A percentile compares a stretch with the other conserved stretches of the same genome.
phyloP scores from a whole-genome alignment of 164 flowering plant genomes.

The Amborella trichopoda region DNA sequence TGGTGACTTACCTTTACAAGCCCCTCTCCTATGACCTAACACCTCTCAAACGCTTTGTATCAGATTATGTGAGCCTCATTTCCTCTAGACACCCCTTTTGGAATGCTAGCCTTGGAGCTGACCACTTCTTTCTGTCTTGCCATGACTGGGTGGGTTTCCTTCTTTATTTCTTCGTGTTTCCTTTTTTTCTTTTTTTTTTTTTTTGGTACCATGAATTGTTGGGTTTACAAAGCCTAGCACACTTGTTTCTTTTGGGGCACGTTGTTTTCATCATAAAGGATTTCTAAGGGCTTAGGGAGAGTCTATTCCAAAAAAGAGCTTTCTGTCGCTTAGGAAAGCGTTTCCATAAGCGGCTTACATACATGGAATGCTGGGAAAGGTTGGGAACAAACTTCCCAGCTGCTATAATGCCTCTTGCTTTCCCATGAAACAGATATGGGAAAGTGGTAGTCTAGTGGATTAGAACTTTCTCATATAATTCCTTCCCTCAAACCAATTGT shows the following conservation, averaged over 20 bases:
- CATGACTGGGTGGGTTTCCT: constrained; percentile 10
- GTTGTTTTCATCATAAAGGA: not conserved
- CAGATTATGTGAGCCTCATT: constrained; percentile 9
- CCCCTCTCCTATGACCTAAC: constrained; percentile 5
- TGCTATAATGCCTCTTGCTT: too few relatives aligned
- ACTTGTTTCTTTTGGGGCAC: not conserved
- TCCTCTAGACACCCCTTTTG: constrained; percentile 11
- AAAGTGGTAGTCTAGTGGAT: too few relatives aligned
- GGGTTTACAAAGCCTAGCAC: not conserved
- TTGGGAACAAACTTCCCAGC: not conserved
- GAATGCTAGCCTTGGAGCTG: constrained; percentile 11
- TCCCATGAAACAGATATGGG: too few relatives aligned
- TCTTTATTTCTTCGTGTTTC: not conserved
- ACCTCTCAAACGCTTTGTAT: constrained; percentile 3
- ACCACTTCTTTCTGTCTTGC: constrained; percentile 17
- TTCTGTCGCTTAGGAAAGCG: not conserved
- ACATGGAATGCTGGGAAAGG: not conserved
- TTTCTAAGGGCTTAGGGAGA: not conserved
- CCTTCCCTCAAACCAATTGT: too few relatives aligned
- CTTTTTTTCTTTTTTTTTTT: not conserved
- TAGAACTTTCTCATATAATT: too few relatives aligned
- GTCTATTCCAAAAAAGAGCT: not conserved
- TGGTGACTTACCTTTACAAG: constrained; percentile 12
- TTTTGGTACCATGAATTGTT: not conserved
- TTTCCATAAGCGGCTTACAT: not conserved